Percentiles rank a stretch among this genome's conserved stretches.
Evolutionary conservation across 768 basidiomycete genomes (phyloP).

Genomic region (Astraeus odoratus): DNA sequence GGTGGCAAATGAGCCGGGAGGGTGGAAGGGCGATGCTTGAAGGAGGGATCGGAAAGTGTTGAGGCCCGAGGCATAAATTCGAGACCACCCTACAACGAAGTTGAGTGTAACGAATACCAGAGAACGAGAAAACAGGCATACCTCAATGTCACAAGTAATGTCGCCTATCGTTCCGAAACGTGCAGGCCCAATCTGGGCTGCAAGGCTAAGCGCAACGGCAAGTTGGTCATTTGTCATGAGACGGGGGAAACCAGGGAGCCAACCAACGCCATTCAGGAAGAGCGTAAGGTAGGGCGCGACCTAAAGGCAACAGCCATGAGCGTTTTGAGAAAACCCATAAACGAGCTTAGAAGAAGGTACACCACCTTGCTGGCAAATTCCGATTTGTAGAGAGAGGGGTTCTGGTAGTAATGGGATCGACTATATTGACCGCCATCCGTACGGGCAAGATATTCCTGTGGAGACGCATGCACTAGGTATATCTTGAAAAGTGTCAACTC

Average conservation of each 20-base stretch:
- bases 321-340: not conserved
- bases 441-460: conserved; percentile 64
- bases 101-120: not conserved
- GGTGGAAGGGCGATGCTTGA: conserved; percentile 38
- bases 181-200: conserved; percentile 42
- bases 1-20: conserved; percentile 42
- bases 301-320: conserved; percentile 28
- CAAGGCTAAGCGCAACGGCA: conserved; percentile 39
- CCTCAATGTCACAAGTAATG: conserved; percentile 84
- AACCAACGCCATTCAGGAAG: conserved; percentile 82
- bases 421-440: conserved; percentile 50
- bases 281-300: conserved; percentile 82
- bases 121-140: conserved; percentile 16
- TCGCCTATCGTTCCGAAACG: conserved; percentile 75
- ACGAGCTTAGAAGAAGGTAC: not conserved
- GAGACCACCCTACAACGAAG: conserved; percentile 58
- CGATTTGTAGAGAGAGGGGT: conserved; percentile 59
- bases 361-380: conserved; percentile 61
- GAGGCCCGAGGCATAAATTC: conserved; percentile 75
- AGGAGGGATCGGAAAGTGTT: conserved; percentile 73
- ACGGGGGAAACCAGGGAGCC: conserved; percentile 72
- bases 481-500: conserved; percentile 36
- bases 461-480: conserved; percentile 67
- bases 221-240: conserved; percentile 69
- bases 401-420: conserved; percentile 65